These are phyloP conservation scores for Tubosaeta sp. DNA, from an alignment of 768 basidiomycete genomes.

Conservation along the genomic window DNA sequence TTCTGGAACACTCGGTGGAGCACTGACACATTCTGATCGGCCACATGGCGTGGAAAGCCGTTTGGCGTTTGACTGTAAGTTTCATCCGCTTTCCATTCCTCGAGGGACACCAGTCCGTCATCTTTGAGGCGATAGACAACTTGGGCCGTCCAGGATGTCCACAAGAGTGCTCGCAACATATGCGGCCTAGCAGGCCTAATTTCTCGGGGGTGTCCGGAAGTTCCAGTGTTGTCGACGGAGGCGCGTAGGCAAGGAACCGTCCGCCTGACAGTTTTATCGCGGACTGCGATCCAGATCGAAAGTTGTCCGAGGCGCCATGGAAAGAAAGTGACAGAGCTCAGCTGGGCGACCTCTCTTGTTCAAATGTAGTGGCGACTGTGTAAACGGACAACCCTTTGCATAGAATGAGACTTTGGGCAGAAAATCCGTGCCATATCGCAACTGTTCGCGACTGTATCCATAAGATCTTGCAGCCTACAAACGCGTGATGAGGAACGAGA, in stretches of 20 bases:
- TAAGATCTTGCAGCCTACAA: no score
- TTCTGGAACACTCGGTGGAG: slow-evolving; percentile 59
- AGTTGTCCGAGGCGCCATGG: slow-evolving; percentile 19
- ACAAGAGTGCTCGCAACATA: slow-evolving; percentile 76
- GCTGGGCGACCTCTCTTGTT: slow-evolving; percentile 1
- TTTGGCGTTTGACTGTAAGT: neutral
- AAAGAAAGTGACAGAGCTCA: neutral
- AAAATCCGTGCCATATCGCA: slow-evolving; percentile 1
- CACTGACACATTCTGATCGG: slow-evolving; percentile 80
- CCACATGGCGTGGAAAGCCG: slow-evolving; percentile 30
- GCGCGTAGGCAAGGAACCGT: slow-evolving; percentile 41
- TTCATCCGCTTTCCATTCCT: slow-evolving; percentile 49
- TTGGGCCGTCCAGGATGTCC: slow-evolving; percentile 65
- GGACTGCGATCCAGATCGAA: slow-evolving; percentile 5
- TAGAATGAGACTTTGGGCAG: slow-evolving; percentile 15
- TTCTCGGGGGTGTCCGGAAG: slow-evolving; percentile 42
- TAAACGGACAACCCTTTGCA: neutral
- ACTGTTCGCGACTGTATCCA: no score
- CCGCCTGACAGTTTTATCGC: neutral
- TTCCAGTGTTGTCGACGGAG: slow-evolving; percentile 41
- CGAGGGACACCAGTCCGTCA: slow-evolving; percentile 50
- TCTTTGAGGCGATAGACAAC: slow-evolving; percentile 71
- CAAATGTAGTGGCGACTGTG: slow-evolving; percentile 9
- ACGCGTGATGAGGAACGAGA: neutral
- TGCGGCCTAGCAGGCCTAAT: slow-evolving; percentile 48